These are phyloP conservation scores for Penicillium glabrum DNA, from an alignment of 2,329 filamentous ascomycete species.

Conservation along the genomic window DNA sequence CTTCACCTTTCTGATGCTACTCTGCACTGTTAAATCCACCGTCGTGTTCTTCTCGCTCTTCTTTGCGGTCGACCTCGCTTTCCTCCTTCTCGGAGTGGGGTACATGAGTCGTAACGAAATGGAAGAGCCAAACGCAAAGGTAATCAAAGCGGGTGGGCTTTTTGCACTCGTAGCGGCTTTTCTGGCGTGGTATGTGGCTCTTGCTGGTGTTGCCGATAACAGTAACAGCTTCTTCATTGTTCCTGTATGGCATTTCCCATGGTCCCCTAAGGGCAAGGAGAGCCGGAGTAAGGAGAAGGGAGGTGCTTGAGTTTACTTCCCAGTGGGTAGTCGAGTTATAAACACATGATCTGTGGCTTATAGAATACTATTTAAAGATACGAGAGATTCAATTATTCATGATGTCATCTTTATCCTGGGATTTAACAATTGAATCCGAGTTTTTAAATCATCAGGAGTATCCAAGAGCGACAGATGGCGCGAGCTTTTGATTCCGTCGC, in stretches of 20 bases:
- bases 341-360: neutral
- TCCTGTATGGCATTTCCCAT: constrained; percentile 87
- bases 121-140: constrained; percentile 32
- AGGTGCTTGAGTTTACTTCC: neutral
- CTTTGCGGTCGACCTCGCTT: constrained; percentile 68
- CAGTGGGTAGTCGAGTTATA: neutral
- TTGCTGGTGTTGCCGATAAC: constrained; percentile 71
- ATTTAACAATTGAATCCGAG: neutral
- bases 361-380: neutral
- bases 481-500: neutral
- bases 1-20: constrained; percentile 68
- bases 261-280: constrained; percentile 69
- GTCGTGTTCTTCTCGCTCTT: constrained; percentile 72
- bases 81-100: constrained; percentile 66
- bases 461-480: neutral
- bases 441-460: neutral
- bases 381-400: neutral
- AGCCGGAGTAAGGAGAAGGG: constrained; percentile 49
- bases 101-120: constrained; percentile 54
- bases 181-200: constrained; percentile 79
- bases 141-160: constrained; percentile 64
- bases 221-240: constrained; percentile 78
- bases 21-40: constrained; percentile 71
- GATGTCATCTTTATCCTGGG: neutral
- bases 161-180: constrained; percentile 76